These are phyloP conservation scores for Brassica carinata DNA, from an alignment of 345 rosid genomes.

Conservation along the genomic window DNA sequence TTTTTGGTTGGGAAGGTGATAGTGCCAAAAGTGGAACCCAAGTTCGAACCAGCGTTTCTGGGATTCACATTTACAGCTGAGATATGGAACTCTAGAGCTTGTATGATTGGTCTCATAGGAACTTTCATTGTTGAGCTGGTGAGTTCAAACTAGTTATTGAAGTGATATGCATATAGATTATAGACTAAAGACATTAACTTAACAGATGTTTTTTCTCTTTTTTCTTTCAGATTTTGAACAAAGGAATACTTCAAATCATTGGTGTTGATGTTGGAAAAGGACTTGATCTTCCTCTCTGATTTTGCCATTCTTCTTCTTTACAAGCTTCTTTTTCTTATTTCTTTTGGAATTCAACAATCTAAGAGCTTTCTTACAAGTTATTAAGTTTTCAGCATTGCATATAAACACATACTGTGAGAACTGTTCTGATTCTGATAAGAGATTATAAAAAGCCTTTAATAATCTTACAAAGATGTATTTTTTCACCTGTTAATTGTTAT, in stretches of 20 bases:
- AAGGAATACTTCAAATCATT: constrained; percentile 68
- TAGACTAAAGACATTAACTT: not conserved
- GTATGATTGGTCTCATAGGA: constrained; percentile 85
- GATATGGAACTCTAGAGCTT: constrained; percentile 92
- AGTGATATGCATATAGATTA: not conserved
- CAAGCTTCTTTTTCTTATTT: not conserved
- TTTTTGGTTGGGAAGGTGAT: constrained; percentile 45
- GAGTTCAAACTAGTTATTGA: constrained; percentile 6
- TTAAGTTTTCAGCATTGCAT: not conserved
- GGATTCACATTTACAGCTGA: constrained; percentile 85
- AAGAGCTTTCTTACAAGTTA: constrained; percentile 6
- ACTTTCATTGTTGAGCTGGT: constrained; percentile 75
- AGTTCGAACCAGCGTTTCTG: constrained; percentile 61
- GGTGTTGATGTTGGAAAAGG: constrained; percentile 90
- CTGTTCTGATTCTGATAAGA: not conserved
- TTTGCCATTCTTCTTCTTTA: constrained; percentile 9
- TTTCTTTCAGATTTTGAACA: constrained; percentile 65
- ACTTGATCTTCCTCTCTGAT: constrained; percentile 77
- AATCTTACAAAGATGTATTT: constrained; percentile 31
- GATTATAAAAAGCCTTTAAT: constrained; percentile 12
- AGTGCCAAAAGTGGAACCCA: constrained; percentile 74
- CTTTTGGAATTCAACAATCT: not conserved
- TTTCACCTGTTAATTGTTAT: constrained; percentile 12
- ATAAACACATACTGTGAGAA: not conserved
- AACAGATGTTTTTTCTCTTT: not conserved